phyloP scores from a whole-genome alignment of 768 basidiomycete genomes.

The Paxillus rubicundulus region DNA sequence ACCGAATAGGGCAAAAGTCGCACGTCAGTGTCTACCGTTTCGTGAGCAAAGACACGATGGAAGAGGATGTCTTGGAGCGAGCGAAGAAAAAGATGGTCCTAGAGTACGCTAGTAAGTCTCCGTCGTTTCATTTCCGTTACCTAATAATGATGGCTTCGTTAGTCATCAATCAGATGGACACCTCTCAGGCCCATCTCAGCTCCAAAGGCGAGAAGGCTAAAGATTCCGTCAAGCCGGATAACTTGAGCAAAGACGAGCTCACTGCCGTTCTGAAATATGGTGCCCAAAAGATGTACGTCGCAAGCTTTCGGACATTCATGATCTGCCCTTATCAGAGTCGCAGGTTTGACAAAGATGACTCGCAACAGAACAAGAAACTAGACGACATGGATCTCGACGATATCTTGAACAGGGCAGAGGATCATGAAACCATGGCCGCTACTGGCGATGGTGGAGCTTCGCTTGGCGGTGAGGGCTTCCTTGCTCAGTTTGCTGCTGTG shows the following conservation, averaged over 20 bases:
- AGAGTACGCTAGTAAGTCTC: constrained; percentile 92
- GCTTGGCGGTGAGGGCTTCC: constrained; percentile 95
- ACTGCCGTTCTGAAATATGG: constrained; percentile 98
- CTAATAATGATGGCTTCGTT: constrained; percentile 12
- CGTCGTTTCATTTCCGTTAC: constrained; percentile 13
- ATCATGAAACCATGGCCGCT: constrained; percentile 89
- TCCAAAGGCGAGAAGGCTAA: constrained; percentile 67
- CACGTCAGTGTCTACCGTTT: constrained; percentile 99
- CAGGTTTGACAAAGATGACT: constrained; percentile 97
- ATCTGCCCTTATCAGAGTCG: constrained; percentile 10
- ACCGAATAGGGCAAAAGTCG: constrained; percentile 97
- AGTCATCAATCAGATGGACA: constrained; percentile 99
- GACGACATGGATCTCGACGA: constrained; percentile 99
- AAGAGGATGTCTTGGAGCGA: constrained; percentile 96
- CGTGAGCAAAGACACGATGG: constrained; percentile 99
- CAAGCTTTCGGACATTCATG: constrained; percentile 1
- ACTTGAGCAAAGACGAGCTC: constrained; percentile 93
- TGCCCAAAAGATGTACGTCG: constrained; percentile 88
- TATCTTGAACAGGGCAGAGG: constrained; percentile 94
- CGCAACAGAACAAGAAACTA: constrained; percentile 88
- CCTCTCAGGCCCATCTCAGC: constrained; percentile 92
- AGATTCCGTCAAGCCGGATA: constrained; percentile 72
- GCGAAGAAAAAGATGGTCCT: constrained; percentile 99
- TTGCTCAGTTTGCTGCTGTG: constrained; percentile 91
- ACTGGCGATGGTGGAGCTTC: constrained; percentile 85